Evolutionary conservation across 2,329 filamentous ascomycete species (phyloP).

Genomic region (Ophiocordyceps robertsii): DNA sequence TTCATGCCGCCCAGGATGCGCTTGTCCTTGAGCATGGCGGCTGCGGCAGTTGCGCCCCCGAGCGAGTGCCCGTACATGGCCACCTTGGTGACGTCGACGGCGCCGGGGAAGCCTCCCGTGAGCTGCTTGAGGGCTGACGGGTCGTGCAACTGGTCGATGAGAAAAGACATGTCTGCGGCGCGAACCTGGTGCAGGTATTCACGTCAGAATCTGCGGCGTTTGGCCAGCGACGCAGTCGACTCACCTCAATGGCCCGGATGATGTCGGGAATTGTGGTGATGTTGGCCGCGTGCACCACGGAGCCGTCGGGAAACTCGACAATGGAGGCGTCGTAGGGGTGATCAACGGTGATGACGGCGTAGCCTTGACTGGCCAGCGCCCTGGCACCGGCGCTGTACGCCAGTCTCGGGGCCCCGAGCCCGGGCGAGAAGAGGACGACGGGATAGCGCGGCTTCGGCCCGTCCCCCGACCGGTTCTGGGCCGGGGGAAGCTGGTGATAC

Average conservation of each 20-base stretch:
- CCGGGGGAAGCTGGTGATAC: neutral
- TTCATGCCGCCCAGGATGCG: constrained; percentile 21
- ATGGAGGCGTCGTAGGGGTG: constrained; percentile 28
- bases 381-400: constrained; percentile 24
- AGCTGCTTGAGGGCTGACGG: constrained; percentile 1
- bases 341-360: constrained; percentile 29
- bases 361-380: constrained; percentile 29
- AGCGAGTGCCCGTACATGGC: constrained; percentile 21
- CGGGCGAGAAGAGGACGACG: constrained; percentile 27
- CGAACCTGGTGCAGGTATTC: constrained; percentile 9
- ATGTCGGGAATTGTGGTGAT: constrained; percentile 6
- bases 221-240: neutral
- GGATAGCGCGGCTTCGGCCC: constrained; percentile 4
- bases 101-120: neutral
- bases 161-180: constrained; percentile 18
- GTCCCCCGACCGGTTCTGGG: neutral
- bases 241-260: neutral
- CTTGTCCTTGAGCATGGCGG: constrained; percentile 12
- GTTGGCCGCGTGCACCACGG: constrained; percentile 6
- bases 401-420: constrained; percentile 21
- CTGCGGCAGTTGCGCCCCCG: constrained; percentile 18
- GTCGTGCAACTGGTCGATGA: constrained; percentile 16
- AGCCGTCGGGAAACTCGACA: constrained; percentile 27
- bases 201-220: neutral
- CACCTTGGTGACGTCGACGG: constrained; percentile 5